Evolutionary conservation across 441 rosid species (phyloP).

Genomic region (Pelargonium myrrhifolium): DNA sequence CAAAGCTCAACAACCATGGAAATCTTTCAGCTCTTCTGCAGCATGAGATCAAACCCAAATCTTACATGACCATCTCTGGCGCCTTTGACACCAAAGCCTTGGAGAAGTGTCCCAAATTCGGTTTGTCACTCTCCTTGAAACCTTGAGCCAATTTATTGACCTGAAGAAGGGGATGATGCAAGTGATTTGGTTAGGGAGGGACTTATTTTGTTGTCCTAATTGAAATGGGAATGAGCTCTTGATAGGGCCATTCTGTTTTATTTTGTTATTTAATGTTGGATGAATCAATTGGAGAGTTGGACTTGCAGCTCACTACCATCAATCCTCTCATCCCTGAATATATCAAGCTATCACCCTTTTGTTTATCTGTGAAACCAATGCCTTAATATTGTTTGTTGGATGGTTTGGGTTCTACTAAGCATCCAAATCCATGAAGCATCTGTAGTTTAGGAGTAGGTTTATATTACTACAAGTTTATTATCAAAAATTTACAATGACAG

Average conservation of each 20-base stretch:
- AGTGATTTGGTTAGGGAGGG: not conserved
- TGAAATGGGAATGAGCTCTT: not conserved
- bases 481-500: no score
- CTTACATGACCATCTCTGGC: conserved; percentile 41
- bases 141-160: no score
- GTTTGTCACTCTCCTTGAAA: conserved; percentile 35
- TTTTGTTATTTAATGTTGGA: no score
- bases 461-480: no score
- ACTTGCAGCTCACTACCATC: not conserved
- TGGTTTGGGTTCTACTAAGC: no score
- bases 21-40: conserved; percentile 36
- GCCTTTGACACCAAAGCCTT: conserved; percentile 43
- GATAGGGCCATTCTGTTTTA: no score
- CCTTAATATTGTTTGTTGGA: no score
- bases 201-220: not conserved
- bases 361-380: no score
- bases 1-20: conserved; percentile 51
- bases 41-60: conserved; percentile 35
- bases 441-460: no score
- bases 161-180: not conserved
- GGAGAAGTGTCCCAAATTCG: conserved; percentile 40
- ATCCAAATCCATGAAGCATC: no score
- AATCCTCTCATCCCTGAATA: not conserved
- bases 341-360: no score
- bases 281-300: no score